These are phyloP conservation scores for Ophiostoma perfectum DNA, from an alignment of 2,329 filamentous ascomycete genomes.

Conservation along the genomic window DNA sequence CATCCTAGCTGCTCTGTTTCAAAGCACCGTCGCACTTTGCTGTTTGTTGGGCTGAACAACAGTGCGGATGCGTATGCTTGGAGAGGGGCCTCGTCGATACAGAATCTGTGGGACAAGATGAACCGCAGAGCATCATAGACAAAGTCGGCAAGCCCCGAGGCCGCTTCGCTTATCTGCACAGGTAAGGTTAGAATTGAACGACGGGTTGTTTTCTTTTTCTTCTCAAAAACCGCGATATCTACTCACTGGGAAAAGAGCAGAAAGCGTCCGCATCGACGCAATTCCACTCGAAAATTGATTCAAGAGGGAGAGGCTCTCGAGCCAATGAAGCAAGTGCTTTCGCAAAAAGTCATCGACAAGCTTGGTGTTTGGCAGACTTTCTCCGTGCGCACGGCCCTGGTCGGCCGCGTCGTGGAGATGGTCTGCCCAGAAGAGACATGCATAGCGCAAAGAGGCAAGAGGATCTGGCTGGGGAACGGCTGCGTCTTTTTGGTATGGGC, in stretches of 20 bases:
- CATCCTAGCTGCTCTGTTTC: neutral
- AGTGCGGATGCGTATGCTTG: neutral
- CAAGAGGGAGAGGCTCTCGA: neutral
- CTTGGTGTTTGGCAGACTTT: neutral
- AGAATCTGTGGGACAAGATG: neutral
- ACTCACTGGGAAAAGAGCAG: neutral
- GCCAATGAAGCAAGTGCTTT: neutral
- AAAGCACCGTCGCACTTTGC: neutral
- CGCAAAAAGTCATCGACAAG: neutral
- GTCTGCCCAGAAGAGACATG: neutral
- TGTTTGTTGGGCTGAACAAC: neutral
- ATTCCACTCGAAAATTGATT: neutral
- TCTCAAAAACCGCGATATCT: neutral
- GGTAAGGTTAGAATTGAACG: neutral
- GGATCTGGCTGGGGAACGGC: neutral
- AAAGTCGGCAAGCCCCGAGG: neutral
- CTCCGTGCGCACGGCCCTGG: neutral
- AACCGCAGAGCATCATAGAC: conserved; percentile 4
- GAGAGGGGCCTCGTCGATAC: neutral
- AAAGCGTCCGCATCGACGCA: neutral
- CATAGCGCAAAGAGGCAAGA: neutral
- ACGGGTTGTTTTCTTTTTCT: neutral
- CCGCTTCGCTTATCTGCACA: neutral
- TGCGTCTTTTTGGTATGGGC: neutral
- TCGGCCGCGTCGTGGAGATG: neutral